Evolutionary conservation across 352 stramenopile species (phyloP), one percentile per base, ranked within the genome.

Genomic region (Globisporangium takayamanum): DNA sequence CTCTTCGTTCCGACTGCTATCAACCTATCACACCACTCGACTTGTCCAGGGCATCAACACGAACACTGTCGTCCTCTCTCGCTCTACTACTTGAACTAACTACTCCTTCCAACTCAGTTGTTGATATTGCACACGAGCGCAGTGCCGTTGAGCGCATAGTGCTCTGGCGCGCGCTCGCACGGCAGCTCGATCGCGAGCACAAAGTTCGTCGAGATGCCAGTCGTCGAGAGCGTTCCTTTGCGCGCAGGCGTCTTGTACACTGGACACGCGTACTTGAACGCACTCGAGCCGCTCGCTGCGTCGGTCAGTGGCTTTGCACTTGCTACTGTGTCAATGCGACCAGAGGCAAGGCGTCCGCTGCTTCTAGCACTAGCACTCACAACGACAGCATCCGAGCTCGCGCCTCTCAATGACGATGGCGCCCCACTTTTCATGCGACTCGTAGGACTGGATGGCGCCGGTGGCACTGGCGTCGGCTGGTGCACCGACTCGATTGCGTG

Each of bases 181-280:
- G 87, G 78, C 14, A 98, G 65, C 18, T 97, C 85, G 28, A 98
- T 87, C 6, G 90, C 74, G 7, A 98, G 65, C 28, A 98, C 84
- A 58, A 96, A 95, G 74, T 97, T 98, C 20, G 91, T 97, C 7
- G 83, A 96, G 62, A 93, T 96, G 36, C 93, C 93, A 0, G 90
- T 98, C 1, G 93, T 98, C 28, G 81, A 95, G 26, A 98, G 63
- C 14, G 88, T 93, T 11, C 93, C 93, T 62, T 95, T 94, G 8
- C 93, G 69, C 39, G 84, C 76, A 0, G 73, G 65, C 0, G 91
- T 98, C 66, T 97, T 97, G 78, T 98, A 98, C 18, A 97, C 73
- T 6, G 92, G 93, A 44, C 92, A 97, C n/a, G 72, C 68, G 67
- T 98, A 98, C 53, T 39, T 67, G 50, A 56, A 59, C 28, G 47